A percentile compares a stretch with the other conserved stretches of the same genome.
These are phyloP conservation scores for Podila verticillata DNA, from an alignment of 192 early-diverging fungal genomes.

Conservation along the genomic window DNA sequence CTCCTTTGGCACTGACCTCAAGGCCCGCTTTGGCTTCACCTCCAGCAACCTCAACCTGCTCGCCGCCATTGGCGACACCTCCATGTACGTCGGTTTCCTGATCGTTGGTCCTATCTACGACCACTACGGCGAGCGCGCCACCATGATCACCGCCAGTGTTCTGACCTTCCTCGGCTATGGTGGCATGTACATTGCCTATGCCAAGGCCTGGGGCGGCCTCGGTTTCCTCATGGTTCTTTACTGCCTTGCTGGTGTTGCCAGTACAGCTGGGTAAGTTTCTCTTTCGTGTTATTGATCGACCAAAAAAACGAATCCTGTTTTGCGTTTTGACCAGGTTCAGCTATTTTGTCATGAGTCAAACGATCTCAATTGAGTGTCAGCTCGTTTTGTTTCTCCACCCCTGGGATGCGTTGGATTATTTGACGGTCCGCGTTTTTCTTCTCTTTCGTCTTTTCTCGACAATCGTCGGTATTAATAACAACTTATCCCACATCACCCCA, in stretches of 20 bases:
- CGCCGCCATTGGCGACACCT: slow-evolving; percentile 44
- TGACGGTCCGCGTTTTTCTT: too few species aligned
- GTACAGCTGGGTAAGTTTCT: slow-evolving; percentile 47
- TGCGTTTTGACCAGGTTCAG: too few species aligned
- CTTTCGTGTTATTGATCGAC: background rate
- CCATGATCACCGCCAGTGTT: slow-evolving; percentile 29
- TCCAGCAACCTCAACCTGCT: slow-evolving; percentile 48
- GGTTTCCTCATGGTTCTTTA: slow-evolving; percentile 50
- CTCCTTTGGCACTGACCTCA: slow-evolving; percentile 42
- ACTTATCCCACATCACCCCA: background rate
- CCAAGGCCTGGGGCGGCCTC: slow-evolving; percentile 50
- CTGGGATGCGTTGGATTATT: too few species aligned
- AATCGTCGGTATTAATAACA: too few species aligned
- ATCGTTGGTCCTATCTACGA: slow-evolving; percentile 51
- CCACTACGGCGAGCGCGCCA: slow-evolving; percentile 47
- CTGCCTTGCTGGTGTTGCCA: slow-evolving; percentile 44
- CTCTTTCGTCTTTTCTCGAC: too few species aligned
- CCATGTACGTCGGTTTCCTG: slow-evolving; percentile 50
- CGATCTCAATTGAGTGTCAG: too few species aligned
- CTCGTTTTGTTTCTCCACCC: too few species aligned
- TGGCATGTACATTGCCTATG: slow-evolving; percentile 52
- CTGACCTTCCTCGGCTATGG: slow-evolving; percentile 45
- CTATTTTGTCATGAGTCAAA: too few species aligned
- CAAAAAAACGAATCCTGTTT: too few species aligned
- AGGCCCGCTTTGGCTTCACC: slow-evolving; percentile 46